A percentile compares a stretch with the other conserved stretches of the same genome.
Conservation (phyloP, 2,329 filamentous ascomycete species). For the Cylindrodendrum hubeiense region DNA sequence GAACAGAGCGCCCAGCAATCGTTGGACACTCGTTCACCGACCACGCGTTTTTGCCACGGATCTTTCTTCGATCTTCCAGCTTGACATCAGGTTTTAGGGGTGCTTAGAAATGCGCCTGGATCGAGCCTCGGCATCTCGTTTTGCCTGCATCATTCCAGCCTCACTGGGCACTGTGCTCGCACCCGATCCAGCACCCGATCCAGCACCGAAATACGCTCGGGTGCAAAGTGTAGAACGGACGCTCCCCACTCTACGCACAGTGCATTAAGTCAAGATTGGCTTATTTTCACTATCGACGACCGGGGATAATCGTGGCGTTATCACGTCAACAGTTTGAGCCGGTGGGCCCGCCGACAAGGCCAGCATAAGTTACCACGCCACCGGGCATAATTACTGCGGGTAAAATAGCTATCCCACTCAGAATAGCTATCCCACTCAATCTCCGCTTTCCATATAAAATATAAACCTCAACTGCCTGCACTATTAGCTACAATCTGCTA, state of each 20-base stretch:
- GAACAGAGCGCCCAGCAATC: not conserved
- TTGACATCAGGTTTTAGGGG: not conserved
- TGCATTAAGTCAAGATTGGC: not conserved
- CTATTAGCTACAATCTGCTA: not conserved
- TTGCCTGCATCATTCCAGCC: not conserved
- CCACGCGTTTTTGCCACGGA: not conserved
- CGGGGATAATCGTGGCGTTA: not conserved
- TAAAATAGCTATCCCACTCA: not conserved
- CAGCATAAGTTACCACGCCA: not conserved
- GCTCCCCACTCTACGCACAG: not conserved
- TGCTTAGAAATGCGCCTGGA: not conserved
- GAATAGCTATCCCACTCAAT: not conserved
- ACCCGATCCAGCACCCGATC: not conserved
- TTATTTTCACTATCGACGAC: not conserved
- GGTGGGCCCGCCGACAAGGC: not conserved
- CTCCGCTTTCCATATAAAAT: not conserved
- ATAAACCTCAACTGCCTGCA: not conserved
- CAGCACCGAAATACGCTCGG: too few relatives aligned
- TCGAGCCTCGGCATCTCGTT: not conserved
- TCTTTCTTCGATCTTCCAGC: not conserved
- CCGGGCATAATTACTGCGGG: not conserved
- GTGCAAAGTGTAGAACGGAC: too few relatives aligned
- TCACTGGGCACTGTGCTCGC: not conserved
- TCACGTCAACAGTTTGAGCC: not conserved
- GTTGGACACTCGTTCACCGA: not conserved